Evolutionary conservation across 805 yeast species (phyloP).

Genomic region (Pichia ethanolica): DNA sequence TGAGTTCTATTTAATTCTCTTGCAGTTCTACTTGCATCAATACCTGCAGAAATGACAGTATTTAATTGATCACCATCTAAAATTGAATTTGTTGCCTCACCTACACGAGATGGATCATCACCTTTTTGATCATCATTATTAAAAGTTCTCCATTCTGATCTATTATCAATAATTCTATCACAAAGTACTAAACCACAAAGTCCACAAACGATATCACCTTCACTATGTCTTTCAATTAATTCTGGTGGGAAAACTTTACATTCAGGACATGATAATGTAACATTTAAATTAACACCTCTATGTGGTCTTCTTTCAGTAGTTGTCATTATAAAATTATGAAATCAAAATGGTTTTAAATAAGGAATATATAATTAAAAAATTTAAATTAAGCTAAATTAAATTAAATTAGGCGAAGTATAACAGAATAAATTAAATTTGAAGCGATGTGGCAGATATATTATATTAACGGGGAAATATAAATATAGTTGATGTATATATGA

Average conservation of each 20-base stretch:
- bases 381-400: too few species aligned
- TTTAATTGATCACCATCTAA: slow-evolving; percentile 87
- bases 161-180: slow-evolving; percentile 85
- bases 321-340: slow-evolving; percentile 1
- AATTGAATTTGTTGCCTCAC: slow-evolving; percentile 91
- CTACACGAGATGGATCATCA: slow-evolving; percentile 98
- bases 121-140: slow-evolving; percentile 97
- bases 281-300: slow-evolving; percentile 76
- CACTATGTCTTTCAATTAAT: slow-evolving; percentile 87
- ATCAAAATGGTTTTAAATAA: background rate
- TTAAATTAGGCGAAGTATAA: too few species aligned
- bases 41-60: slow-evolving; percentile 83
- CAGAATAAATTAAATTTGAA: too few species aligned
- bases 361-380: background rate
- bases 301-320: slow-evolving; percentile 10
- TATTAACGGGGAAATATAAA: too few species aligned
- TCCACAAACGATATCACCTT: slow-evolving; percentile 98
- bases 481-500: too few species aligned
- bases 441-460: too few species aligned
- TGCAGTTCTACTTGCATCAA: slow-evolving; percentile 80
- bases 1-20: slow-evolving; percentile 88
- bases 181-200: slow-evolving; percentile 91
- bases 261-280: slow-evolving; percentile 89
- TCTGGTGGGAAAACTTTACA: slow-evolving; percentile 95
- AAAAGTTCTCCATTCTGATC: slow-evolving; percentile 98